Evolutionary conservation across 2,329 filamentous ascomycete genomes (phyloP).

Genomic region (Pleomassaria siparia): DNA sequence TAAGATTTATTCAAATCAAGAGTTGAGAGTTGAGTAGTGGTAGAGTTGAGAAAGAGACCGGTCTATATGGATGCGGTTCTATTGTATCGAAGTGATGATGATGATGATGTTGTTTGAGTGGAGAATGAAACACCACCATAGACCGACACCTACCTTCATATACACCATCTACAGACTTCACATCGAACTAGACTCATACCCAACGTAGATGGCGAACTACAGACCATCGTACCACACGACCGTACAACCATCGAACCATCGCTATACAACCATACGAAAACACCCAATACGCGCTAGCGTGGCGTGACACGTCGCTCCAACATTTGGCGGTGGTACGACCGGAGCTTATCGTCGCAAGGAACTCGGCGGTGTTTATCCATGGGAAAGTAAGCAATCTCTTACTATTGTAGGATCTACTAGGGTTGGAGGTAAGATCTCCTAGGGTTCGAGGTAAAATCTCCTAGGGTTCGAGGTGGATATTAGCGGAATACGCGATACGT

Average conservation of each 20-base stretch:
- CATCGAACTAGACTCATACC: neutral
- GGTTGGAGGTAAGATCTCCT: neutral
- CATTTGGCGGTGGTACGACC: neutral
- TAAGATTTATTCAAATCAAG: too few species aligned
- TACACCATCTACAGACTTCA: neutral
- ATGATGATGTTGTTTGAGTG: neutral
- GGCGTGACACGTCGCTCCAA: neutral
- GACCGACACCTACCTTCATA: neutral
- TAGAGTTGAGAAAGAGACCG: neutral
- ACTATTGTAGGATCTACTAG: neutral
- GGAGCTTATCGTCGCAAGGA: neutral
- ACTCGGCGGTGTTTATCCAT: neutral
- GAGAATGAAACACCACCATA: neutral
- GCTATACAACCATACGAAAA: neutral
- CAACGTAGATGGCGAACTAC: neutral
- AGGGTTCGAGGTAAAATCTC: too few species aligned
- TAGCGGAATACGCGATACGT: neutral
- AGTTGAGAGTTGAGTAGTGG: neutral
- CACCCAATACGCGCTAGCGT: neutral
- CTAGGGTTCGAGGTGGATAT: neutral
- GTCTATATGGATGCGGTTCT: neutral
- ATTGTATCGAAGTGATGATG: neutral
- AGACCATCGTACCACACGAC: neutral
- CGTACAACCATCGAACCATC: neutral
- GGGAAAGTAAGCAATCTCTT: too few species aligned